Percentiles rank a stretch among this genome's conserved stretches.
Conservation (phyloP, 257 asterid species). For the Plectranthus barbatus region DNA sequence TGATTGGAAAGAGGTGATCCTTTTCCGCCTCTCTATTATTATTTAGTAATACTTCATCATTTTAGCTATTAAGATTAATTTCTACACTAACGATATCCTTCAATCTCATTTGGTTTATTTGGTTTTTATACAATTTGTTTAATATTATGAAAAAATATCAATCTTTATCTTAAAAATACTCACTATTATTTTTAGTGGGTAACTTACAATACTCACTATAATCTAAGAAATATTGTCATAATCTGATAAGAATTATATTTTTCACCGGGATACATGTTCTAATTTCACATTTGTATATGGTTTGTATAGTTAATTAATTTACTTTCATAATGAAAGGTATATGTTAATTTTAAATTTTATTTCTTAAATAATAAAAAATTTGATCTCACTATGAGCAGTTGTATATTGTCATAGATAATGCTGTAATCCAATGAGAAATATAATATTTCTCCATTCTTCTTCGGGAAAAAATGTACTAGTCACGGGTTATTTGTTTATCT, state of each 20-base stretch:
- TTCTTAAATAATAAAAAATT: not conserved
- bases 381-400: not conserved
- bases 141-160: not conserved
- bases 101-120: constrained; percentile 11
- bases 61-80: constrained; percentile 15
- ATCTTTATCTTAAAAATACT: constrained; percentile 4
- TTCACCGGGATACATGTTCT: not conserved
- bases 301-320: constrained; percentile 9
- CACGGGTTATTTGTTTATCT: not conserved
- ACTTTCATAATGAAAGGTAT: constrained; percentile 1
- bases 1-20: constrained; percentile 99
- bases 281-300: not conserved
- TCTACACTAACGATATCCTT: constrained; percentile 12
- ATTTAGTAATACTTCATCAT: constrained; percentile 18
- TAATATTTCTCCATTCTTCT: not conserved
- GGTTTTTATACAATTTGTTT: constrained; percentile 12
- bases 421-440: constrained; percentile 6
- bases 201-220: not conserved
- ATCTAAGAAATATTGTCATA: not conserved
- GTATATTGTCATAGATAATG: not conserved
- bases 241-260: constrained; percentile 11
- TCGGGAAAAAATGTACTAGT: not conserved
- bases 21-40: constrained; percentile 37
- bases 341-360: constrained; percentile 5
- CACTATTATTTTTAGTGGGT: constrained; percentile 9